These are phyloP conservation scores for Hemisphaericaspora subhashii DNA, from an alignment of 1,139 yeast species.

Conservation along the genomic window DNA sequence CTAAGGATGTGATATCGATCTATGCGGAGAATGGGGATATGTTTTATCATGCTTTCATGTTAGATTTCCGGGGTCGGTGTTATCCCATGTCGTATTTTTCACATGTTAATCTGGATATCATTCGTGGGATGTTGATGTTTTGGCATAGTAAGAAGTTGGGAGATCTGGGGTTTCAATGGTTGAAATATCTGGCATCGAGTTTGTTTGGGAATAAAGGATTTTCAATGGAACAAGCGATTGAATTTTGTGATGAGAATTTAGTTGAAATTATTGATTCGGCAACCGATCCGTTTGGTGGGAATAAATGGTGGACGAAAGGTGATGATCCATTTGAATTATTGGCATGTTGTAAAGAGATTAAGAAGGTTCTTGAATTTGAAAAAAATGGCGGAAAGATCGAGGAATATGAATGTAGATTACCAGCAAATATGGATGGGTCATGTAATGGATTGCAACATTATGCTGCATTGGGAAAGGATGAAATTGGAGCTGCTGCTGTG, in stretches of 20 bases:
- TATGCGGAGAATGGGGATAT: conserved; percentile 38
- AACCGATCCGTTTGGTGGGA: conserved; percentile 23
- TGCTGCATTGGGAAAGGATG: conserved; percentile 43
- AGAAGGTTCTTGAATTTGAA: conserved; percentile 19
- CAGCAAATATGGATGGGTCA: conserved; percentile 48
- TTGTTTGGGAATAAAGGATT: conserved; percentile 33
- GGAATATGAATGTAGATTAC: conserved; percentile 32
- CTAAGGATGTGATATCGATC: conserved; percentile 28
- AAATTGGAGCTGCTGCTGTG: conserved; percentile 39
- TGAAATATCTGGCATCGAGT: conserved; percentile 43
- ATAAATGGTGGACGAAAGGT: conserved; percentile 39
- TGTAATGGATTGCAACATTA: conserved; percentile 52
- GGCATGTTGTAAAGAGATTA: conserved; percentile 36
- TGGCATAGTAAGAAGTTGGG: conserved; percentile 43
- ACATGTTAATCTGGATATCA: conserved; percentile 39
- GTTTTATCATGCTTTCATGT: conserved; percentile 39
- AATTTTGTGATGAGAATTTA: conserved; percentile 27
- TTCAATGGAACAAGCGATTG: conserved; percentile 23
- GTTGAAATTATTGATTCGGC: conserved; percentile 29
- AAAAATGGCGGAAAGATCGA: conserved; percentile 19
- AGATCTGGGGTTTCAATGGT: conserved; percentile 35
- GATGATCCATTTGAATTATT: conserved; percentile 46
- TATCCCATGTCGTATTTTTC: conserved; percentile 40
- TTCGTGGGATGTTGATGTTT: conserved; percentile 36
- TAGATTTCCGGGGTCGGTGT: conserved; percentile 46